These are phyloP conservation scores for Microbotryomycetes sp. DNA, from an alignment of 1,284 basidiomycete species.

Conservation along the genomic window DNA sequence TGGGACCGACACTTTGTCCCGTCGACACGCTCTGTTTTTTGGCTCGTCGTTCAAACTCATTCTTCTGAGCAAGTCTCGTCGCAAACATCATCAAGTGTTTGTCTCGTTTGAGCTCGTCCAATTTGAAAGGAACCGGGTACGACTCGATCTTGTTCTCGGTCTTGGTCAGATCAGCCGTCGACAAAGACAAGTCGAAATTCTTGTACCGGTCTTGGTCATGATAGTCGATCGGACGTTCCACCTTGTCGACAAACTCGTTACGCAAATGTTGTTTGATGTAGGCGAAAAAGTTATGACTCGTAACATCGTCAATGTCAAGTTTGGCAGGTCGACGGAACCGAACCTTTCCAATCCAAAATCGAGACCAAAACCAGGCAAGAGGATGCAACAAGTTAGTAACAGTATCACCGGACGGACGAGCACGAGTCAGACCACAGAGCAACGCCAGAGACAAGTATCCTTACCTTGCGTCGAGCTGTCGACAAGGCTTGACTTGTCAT, in stretches of 20 bases:
- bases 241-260: neutral
- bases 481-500: no score
- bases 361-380: no score
- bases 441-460: no score
- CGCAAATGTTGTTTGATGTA: slow-evolving; percentile 18
- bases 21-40: slow-evolving; percentile 39
- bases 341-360: no score
- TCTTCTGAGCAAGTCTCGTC: slow-evolving; percentile 22
- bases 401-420: no score
- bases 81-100: slow-evolving; percentile 10
- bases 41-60: slow-evolving; percentile 40
- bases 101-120: slow-evolving; percentile 1
- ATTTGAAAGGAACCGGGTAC: slow-evolving; percentile 13
- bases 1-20: slow-evolving; percentile 2
- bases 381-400: no score
- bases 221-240: no score
- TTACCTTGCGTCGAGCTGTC: no score
- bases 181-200: neutral
- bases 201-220: neutral
- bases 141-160: neutral
- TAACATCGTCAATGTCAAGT: slow-evolving; percentile 8
- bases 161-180: neutral
- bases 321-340: slow-evolving; percentile 8
- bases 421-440: no score
- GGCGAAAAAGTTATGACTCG: slow-evolving; percentile 9